phyloP scores from a whole-genome alignment of 192 early-diverging fungal genomes.

The Coemansia sp. region DNA sequence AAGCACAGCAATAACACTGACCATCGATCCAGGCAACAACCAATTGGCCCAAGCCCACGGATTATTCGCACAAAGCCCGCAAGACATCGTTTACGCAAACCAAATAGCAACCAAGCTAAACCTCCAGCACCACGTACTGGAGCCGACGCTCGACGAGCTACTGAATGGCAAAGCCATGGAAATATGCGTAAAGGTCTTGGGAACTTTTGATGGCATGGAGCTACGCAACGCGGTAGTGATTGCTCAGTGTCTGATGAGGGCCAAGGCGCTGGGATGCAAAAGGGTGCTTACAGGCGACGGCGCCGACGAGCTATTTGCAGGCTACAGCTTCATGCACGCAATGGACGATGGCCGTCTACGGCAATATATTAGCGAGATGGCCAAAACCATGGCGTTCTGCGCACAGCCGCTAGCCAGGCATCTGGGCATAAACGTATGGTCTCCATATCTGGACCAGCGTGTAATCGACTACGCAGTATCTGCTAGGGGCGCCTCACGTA shows the following conservation, averaged over 20 bases:
- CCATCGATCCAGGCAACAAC: conserved; percentile 24
- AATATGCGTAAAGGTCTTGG: conserved; percentile 57
- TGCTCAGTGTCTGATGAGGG: conserved; percentile 54
- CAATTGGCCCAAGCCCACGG: background rate
- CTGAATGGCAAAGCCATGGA: conserved; percentile 49
- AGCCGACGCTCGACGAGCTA: conserved; percentile 46
- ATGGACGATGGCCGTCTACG: conserved; percentile 55
- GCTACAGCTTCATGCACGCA: conserved; percentile 63
- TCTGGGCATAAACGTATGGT: conserved; percentile 46
- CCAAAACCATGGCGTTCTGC: conserved; percentile 57
- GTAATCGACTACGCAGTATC: conserved; percentile 58
- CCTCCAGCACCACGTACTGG: conserved; percentile 53
- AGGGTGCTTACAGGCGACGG: conserved; percentile 66
- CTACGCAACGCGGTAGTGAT: conserved; percentile 66
- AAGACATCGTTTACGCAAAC: conserved; percentile 59
- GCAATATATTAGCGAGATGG: conserved; percentile 57
- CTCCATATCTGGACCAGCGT: conserved; percentile 61
- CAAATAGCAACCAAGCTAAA: conserved; percentile 54
- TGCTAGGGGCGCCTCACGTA: conserved; percentile 28
- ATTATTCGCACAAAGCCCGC: conserved; percentile 45
- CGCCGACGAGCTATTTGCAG: conserved; percentile 74
- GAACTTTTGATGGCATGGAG: conserved; percentile 75
- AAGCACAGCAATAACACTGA: conserved; percentile 58
- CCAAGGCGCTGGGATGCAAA: conserved; percentile 50
- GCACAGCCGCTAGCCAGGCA: conserved; percentile 56